A percentile compares a stretch with the other conserved stretches of the same genome.
Conservation (phyloP, 2,329 filamentous ascomycete genomes). For the Neonectria sp. region DNA sequence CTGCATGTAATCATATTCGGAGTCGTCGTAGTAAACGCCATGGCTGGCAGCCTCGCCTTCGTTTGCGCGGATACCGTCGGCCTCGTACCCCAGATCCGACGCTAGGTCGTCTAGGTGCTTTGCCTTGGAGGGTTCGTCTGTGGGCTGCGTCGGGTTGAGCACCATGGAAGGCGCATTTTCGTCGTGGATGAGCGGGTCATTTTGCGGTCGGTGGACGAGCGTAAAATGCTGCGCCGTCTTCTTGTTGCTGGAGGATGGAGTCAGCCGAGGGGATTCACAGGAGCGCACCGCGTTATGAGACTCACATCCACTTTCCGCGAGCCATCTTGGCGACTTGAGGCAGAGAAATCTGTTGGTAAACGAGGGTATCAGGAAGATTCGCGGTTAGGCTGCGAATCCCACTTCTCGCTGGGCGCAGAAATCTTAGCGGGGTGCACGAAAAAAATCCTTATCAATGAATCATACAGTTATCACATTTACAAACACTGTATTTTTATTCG, state of each 20-base stretch:
- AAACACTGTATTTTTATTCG: constrained; percentile 48
- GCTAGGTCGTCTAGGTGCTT: constrained; percentile 83
- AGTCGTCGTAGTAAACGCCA: constrained; percentile 95
- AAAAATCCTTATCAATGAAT: constrained; percentile 49
- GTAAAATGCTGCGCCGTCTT: constrained; percentile 94
- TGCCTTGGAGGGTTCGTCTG: constrained; percentile 59
- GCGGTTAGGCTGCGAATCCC: constrained; percentile 48
- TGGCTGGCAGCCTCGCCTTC: constrained; percentile 97
- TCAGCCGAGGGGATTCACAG: constrained; percentile 24
- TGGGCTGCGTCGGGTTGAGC: constrained; percentile 76
- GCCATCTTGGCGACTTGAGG: constrained; percentile 72
- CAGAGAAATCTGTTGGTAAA: constrained; percentile 34
- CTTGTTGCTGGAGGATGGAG: constrained; percentile 72
- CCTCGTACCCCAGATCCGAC: constrained; percentile 80
- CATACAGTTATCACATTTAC: constrained; percentile 47
- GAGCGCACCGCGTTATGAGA: constrained; percentile 12
- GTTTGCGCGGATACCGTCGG: constrained; percentile 80
- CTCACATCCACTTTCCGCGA: constrained; percentile 78
- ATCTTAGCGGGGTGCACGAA: constrained; percentile 49
- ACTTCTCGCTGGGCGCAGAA: constrained; percentile 47
- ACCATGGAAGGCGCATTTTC: constrained; percentile 90
- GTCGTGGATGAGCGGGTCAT: constrained; percentile 98
- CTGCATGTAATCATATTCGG: constrained; percentile 99
- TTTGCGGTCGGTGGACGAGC: constrained; percentile 95
- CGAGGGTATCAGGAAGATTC: constrained; percentile 28